Evolutionary conservation across 225 moss, liverwort and hornwort species (phyloP).

Genomic region (Polytrichum commune): DNA sequence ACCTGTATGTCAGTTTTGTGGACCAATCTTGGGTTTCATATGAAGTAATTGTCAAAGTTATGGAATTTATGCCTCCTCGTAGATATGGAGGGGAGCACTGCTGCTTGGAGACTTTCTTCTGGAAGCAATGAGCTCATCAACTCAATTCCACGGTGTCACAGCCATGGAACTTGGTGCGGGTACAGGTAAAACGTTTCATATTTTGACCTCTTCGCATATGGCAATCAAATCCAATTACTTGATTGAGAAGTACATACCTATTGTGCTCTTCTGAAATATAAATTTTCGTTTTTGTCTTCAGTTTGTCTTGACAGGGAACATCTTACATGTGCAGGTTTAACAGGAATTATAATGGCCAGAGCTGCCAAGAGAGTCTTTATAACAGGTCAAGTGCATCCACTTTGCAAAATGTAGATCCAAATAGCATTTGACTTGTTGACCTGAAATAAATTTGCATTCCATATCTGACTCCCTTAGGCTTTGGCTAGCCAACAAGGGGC

Average conservation of each 20-base stretch:
- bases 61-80: conserved; percentile 2
- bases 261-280: too few species aligned
- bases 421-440: not conserved
- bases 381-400: conserved; percentile 50
- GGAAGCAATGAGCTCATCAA: conserved; percentile 39
- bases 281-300: not conserved
- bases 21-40: too few species aligned
- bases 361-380: conserved; percentile 65
- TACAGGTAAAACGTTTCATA: conserved; percentile 37
- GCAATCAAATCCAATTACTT: too few species aligned
- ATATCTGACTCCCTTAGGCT: not conserved
- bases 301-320: not conserved
- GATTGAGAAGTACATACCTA: too few species aligned
- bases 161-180: conserved; percentile 77
- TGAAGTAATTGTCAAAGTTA: too few species aligned
- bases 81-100: conserved; percentile 76
- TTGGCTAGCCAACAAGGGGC: not conserved
- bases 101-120: conserved; percentile 73
- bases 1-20: too few species aligned
- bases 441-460: not conserved
- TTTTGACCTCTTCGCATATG: too few species aligned
- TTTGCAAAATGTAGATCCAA: too few species aligned
- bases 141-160: conserved; percentile 37
- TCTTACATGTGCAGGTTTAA: conserved; percentile 40
- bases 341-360: conserved; percentile 72